Evolutionary conservation across 768 basidiomycete genomes (phyloP).

Genomic region (Suillus variegatus): DNA sequence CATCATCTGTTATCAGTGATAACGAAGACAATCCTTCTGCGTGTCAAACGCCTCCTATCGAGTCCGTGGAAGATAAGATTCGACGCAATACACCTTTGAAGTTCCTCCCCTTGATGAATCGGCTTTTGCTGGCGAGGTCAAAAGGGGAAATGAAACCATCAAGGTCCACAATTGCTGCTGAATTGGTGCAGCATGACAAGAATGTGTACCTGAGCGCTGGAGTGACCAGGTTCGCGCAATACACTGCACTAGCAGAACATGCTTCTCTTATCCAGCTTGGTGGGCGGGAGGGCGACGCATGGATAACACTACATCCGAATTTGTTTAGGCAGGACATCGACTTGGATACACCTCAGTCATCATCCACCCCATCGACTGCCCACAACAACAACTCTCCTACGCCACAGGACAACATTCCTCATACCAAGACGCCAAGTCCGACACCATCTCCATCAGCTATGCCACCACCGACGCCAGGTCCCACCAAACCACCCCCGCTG

Average conservation of each 20-base stretch:
- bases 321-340: background rate
- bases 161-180: conserved; percentile 40
- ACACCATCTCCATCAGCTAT: background rate
- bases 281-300: conserved; percentile 15
- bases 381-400: background rate
- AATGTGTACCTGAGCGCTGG: conserved; percentile 27
- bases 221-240: conserved; percentile 28
- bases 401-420: background rate
- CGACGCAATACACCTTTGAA: conserved; percentile 18
- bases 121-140: conserved; percentile 22
- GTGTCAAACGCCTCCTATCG: conserved; percentile 1
- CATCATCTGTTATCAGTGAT: conserved; percentile 4
- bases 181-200: conserved; percentile 32
- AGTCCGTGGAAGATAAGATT: conserved; percentile 11
- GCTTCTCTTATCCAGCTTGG: conserved; percentile 29
- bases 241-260: conserved; percentile 26
- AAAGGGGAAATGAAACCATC: conserved; percentile 36
- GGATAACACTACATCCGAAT: conserved; percentile 30
- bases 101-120: conserved; percentile 33
- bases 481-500: too few relatives aligned
- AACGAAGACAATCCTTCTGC: conserved; percentile 8
- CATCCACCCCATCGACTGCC: conserved; percentile 18
- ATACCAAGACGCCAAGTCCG: background rate
- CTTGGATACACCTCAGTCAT: conserved; percentile 3
- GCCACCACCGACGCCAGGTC: too few relatives aligned